phyloP scores from a whole-genome alignment of 768 basidiomycete genomes.

The Suillus decipiens region DNA sequence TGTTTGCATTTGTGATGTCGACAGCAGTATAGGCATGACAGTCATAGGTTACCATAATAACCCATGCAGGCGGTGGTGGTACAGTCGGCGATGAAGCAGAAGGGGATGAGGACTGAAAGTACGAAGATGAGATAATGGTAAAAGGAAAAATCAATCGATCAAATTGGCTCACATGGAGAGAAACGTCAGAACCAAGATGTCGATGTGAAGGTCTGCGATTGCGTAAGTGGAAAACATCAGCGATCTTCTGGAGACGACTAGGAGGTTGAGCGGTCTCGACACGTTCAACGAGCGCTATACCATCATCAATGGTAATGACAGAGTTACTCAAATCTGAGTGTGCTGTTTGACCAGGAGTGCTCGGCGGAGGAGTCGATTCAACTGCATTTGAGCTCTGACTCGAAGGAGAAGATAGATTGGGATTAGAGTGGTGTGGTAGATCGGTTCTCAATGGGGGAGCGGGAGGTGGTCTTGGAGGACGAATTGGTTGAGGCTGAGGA shows the following conservation, averaged over 20 bases:
- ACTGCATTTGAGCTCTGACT: constrained; percentile 62
- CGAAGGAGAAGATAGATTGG: constrained; percentile 69
- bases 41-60: constrained; percentile 73
- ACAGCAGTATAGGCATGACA: constrained; percentile 76
- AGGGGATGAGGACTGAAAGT: constrained; percentile 32
- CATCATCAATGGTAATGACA: constrained; percentile 40
- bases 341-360: constrained; percentile 55
- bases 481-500: no score
- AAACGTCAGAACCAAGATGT: constrained; percentile 16
- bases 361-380: constrained; percentile 72
- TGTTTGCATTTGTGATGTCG: constrained; percentile 65
- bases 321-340: constrained; percentile 43
- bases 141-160: constrained; percentile 8
- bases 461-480: constrained; percentile 20
- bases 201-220: constrained; percentile 33
- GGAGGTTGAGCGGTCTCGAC: constrained; percentile 27
- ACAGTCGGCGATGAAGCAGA: constrained; percentile 29
- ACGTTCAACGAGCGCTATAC: constrained; percentile 33
- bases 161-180: constrained; percentile 23
- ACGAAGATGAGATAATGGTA: constrained; percentile 11
- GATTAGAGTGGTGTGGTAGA: constrained; percentile 44
- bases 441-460: constrained; percentile 41
- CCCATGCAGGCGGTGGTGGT: constrained; percentile 34
- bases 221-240: constrained; percentile 25
- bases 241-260: constrained; percentile 35